phyloP scores from a whole-genome alignment of 1,284 basidiomycete species.

The Puccinia hordei region DNA sequence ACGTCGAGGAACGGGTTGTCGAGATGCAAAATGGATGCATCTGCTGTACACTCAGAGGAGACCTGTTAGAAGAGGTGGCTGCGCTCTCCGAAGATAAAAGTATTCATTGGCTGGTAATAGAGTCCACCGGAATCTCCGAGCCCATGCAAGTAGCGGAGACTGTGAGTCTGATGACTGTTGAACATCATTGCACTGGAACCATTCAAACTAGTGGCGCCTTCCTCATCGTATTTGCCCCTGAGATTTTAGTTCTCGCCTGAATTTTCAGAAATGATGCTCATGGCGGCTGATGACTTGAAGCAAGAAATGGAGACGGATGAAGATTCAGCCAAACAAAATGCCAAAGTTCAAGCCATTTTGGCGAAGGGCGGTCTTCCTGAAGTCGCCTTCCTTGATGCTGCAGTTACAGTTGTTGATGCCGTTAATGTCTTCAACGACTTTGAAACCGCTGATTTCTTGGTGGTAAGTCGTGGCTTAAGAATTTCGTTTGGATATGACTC shows the following conservation, averaged over 20 bases:
- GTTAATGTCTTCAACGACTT: constrained; percentile 61
- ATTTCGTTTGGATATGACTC: neutral
- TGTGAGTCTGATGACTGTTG: constrained; percentile 21
- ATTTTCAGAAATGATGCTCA: constrained; percentile 58
- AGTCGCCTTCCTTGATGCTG: constrained; percentile 58
- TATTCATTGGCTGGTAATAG: constrained; percentile 63
- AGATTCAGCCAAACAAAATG: constrained; percentile 55
- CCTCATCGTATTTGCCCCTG: constrained; percentile 60
- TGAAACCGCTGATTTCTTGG: constrained; percentile 62
- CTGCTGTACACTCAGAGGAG: constrained; percentile 63
- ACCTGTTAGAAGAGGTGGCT: constrained; percentile 63
- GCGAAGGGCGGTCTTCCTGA: constrained; percentile 61
- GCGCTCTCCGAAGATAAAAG: constrained; percentile 59
- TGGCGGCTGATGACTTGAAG: constrained; percentile 57
- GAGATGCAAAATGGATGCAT: constrained; percentile 64
- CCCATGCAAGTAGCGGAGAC: constrained; percentile 59
- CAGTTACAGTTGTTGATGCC: constrained; percentile 60
- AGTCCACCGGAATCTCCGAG: constrained; percentile 62
- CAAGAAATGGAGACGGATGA: constrained; percentile 55
- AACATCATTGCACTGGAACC: neutral
- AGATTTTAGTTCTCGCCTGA: constrained; percentile 59
- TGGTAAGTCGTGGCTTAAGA: constrained; percentile 58
- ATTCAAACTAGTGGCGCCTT: constrained; percentile 29
- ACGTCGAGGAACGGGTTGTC: constrained; percentile 61
- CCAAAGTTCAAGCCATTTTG: constrained; percentile 60